A percentile compares a stretch with the other conserved stretches of the same genome.
These are phyloP conservation scores for Calonectria crousiana DNA, from an alignment of 2,329 filamentous ascomycete genomes.

Conservation along the genomic window DNA sequence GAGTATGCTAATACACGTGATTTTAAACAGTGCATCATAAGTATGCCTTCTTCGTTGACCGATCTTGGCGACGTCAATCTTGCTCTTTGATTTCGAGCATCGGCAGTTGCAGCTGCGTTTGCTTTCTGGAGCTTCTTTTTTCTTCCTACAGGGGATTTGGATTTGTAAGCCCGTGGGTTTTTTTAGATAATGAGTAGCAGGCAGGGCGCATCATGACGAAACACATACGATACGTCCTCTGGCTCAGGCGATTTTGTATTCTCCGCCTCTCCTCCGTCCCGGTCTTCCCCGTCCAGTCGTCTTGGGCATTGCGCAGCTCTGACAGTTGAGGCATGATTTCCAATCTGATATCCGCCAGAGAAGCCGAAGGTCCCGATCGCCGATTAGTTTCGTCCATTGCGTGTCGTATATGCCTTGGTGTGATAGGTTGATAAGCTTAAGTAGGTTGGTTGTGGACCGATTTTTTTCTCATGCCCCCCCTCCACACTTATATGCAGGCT, in stretches of 20 bases:
- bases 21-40: background rate
- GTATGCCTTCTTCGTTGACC: background rate
- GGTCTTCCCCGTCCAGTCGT: conserved; percentile 29
- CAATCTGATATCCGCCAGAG: background rate
- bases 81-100: too few species aligned
- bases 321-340: conserved; percentile 12
- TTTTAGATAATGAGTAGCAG: background rate
- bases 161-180: background rate
- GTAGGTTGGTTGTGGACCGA: background rate
- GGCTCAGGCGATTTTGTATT: conserved; percentile 28
- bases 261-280: conserved; percentile 17
- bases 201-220: background rate
- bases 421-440: background rate
- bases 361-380: background rate
- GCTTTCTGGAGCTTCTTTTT: conserved; percentile 12
- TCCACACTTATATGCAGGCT: conserved; percentile 21
- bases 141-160: background rate
- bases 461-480: background rate
- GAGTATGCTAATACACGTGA: background rate
- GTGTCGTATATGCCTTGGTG: background rate
- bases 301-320: conserved; percentile 12
- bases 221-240: conserved; percentile 22
- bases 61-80: background rate
- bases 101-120: background rate
- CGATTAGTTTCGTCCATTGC: background rate